A percentile compares a stretch with the other conserved stretches of the same genome.
Evolutionary conservation across 345 rosid genomes (phyloP).

Genomic region (Pistacia integerrima): DNA sequence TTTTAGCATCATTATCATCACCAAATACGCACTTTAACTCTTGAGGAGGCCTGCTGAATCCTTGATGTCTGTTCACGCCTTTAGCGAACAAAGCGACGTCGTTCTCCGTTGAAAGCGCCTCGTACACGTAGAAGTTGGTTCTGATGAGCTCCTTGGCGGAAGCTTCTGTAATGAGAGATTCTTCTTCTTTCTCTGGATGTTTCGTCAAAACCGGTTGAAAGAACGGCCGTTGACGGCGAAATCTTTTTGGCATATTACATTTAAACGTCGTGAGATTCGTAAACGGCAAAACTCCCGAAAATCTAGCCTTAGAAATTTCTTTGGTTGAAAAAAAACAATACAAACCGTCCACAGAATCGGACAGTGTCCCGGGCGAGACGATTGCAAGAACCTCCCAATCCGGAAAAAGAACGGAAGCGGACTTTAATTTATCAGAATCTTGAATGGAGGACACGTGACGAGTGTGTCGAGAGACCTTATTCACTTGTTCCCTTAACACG

Average conservation of each 20-base stretch:
- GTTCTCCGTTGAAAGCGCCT: slow-evolving; percentile 60
- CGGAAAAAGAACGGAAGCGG: slow-evolving; percentile 63
- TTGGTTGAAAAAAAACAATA: slow-evolving; percentile 63
- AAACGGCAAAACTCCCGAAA: slow-evolving; percentile 49
- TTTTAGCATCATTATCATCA: slow-evolving; percentile 22
- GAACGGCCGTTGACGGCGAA: slow-evolving; percentile 52
- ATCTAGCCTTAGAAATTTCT: slow-evolving; percentile 51
- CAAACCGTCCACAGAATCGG: slow-evolving; percentile 12
- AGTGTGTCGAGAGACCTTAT: background rate
- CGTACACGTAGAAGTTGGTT: slow-evolving; percentile 65
- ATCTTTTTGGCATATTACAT: slow-evolving; percentile 54
- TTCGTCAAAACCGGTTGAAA: slow-evolving; percentile 52
- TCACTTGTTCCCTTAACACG: slow-evolving; percentile 19
- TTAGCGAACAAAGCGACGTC: slow-evolving; percentile 83
- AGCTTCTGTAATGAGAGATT: slow-evolving; percentile 3
- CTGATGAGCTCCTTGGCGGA: slow-evolving; percentile 40
- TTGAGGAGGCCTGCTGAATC: slow-evolving; percentile 44
- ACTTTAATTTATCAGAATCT: slow-evolving; percentile 19
- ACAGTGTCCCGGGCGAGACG: slow-evolving; percentile 29
- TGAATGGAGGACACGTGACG: slow-evolving; percentile 17
- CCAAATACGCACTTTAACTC: slow-evolving; percentile 69
- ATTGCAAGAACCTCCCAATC: slow-evolving; percentile 75
- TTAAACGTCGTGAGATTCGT: slow-evolving; percentile 52
- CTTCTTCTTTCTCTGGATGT: slow-evolving; percentile 12
- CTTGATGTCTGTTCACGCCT: slow-evolving; percentile 66